Conservation (phyloP, 257 asterid species). For the Solanum bukasovii region DNA sequence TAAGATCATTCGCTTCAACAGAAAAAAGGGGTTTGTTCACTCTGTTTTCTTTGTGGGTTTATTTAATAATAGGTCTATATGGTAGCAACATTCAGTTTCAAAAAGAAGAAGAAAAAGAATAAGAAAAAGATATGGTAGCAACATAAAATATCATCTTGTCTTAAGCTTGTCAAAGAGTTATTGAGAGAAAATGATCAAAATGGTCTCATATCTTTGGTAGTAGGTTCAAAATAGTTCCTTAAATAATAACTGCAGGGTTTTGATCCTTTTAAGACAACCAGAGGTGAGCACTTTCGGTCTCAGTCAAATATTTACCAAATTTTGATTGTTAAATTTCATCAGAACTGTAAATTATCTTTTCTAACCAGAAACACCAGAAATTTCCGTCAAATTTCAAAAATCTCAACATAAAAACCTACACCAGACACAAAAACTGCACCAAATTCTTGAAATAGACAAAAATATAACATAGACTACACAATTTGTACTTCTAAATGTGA, state of each 20-base stretch:
- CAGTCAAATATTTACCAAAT: neutral
- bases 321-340: neutral
- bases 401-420: neutral
- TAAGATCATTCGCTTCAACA: conserved; percentile 59
- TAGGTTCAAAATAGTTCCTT: neutral
- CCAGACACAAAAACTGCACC: neutral
- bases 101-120: too few relatives aligned
- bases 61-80: neutral
- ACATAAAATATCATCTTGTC: neutral
- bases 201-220: neutral
- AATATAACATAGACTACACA: neutral
- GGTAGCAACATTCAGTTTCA: neutral
- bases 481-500: neutral
- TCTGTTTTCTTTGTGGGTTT: neutral
- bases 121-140: neutral
- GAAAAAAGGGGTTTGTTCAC: conserved; percentile 58
- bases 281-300: neutral
- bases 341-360: neutral
- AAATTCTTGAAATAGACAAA: neutral
- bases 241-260: neutral
- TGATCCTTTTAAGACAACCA: neutral
- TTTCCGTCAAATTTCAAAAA: neutral
- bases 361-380: neutral
- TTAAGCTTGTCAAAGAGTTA: neutral
- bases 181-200: neutral